Conservation (phyloP, 2,329 filamentous ascomycete genomes). For the Dactylonectria macrodidyma region DNA sequence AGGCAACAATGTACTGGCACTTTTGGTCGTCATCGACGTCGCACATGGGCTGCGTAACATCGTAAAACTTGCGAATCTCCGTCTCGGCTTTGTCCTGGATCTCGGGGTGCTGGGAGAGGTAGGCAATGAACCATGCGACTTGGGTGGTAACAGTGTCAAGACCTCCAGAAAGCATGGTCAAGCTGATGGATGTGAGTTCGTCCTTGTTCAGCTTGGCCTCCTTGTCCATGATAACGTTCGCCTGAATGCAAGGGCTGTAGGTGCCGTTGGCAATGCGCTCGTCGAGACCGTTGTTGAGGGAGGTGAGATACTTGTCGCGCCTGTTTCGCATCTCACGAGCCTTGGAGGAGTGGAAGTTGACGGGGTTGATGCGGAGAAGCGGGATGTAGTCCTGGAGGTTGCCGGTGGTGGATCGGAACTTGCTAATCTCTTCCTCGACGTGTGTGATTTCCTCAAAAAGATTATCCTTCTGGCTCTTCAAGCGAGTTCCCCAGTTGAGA, state of each 20-base stretch:
- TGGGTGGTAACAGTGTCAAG: slow-evolving; percentile 77
- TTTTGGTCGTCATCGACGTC: slow-evolving; percentile 74
- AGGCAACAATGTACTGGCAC: slow-evolving; percentile 73
- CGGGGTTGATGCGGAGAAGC: slow-evolving; percentile 71
- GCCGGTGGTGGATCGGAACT: slow-evolving; percentile 72
- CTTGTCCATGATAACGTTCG: slow-evolving; percentile 75
- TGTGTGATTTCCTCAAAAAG: slow-evolving; percentile 75
- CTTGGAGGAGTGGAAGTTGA: slow-evolving; percentile 70
- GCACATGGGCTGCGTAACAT: slow-evolving; percentile 68
- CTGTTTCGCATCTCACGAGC: slow-evolving; percentile 73
- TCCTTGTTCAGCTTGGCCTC: slow-evolving; percentile 74
- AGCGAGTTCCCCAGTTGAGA: slow-evolving; percentile 76
- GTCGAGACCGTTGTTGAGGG: slow-evolving; percentile 71
- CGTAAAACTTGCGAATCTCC: slow-evolving; percentile 70
- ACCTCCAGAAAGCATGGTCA: slow-evolving; percentile 79
- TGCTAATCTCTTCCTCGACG: slow-evolving; percentile 73
- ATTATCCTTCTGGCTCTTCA: slow-evolving; percentile 70
- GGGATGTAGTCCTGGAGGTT: slow-evolving; percentile 76
- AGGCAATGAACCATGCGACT: slow-evolving; percentile 75
- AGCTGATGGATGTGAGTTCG: slow-evolving; percentile 75
- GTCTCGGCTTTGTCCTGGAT: slow-evolving; percentile 72
- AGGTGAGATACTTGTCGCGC: slow-evolving; percentile 72
- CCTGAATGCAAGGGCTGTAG: slow-evolving; percentile 76
- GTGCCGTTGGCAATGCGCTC: slow-evolving; percentile 72
- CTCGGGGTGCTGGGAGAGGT: slow-evolving; percentile 72